phyloP scores from a whole-genome alignment of 2,329 filamentous ascomycete species.

The Aspergillus fumigatus region DNA sequence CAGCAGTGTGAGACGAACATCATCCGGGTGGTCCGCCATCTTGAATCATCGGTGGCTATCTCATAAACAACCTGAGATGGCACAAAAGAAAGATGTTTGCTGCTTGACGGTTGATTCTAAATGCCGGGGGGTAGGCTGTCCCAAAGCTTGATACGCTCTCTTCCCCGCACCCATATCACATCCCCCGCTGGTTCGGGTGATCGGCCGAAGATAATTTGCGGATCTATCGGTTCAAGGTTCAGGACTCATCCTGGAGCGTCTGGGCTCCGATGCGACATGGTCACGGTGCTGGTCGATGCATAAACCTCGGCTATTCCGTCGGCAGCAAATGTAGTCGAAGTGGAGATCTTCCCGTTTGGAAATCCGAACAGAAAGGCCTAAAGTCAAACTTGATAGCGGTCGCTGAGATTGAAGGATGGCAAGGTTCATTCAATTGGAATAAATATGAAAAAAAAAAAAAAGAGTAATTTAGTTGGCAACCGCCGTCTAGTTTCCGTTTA shows the following conservation, averaged over 20 bases:
- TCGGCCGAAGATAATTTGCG: background rate
- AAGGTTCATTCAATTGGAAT: background rate
- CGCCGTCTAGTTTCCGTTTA: constrained; percentile 29
- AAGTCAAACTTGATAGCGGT: background rate
- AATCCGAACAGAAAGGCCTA: background rate
- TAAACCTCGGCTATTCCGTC: background rate
- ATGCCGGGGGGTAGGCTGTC: background rate
- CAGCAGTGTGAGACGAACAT: constrained; percentile 26
- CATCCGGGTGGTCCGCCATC: constrained; percentile 8
- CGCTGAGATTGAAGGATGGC: background rate
- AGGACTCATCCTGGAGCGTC: background rate
- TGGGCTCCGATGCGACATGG: no score
- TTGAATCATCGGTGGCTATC: background rate
- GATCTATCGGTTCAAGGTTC: background rate
- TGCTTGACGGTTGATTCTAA: background rate
- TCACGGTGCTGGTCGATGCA: background rate
- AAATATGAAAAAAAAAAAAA: no score
- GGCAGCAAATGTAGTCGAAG: background rate
- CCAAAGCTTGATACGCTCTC: background rate
- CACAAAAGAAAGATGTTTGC: background rate
- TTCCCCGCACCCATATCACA: background rate
- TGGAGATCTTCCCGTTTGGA: background rate
- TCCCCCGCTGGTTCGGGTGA: background rate
- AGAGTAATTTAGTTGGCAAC: constrained; percentile 5
- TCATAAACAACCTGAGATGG: background rate